Percentiles rank a stretch among this genome's conserved stretches.
Evolutionary conservation across 139 green algal species (phyloP).

Genomic region (Asterochloris sp.): DNA sequence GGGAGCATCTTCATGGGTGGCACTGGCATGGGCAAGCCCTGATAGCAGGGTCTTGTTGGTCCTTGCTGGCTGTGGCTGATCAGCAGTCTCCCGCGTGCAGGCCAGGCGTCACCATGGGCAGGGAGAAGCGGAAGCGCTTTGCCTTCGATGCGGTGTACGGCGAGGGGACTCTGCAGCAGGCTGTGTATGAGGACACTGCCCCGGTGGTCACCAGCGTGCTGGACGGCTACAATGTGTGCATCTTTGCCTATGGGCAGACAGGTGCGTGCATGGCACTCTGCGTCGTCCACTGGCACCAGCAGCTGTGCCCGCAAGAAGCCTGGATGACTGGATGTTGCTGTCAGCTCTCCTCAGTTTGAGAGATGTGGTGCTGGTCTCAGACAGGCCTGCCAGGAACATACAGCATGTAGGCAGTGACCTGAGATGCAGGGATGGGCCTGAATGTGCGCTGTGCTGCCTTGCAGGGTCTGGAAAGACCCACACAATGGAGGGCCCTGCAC

Average conservation of each 20-base stretch:
- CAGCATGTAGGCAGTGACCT: not conserved
- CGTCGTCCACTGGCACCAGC: no score
- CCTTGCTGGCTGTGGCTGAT: not conserved
- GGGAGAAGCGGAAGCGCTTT: constrained; percentile 36
- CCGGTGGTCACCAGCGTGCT: constrained; percentile 51
- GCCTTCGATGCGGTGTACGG: constrained; percentile 65
- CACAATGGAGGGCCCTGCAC: constrained; percentile 26
- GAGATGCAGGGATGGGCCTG: not conserved
- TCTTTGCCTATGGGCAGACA: constrained; percentile 27
- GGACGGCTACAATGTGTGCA: constrained; percentile 53
- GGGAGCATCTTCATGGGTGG: no score
- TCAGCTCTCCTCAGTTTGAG: no score
- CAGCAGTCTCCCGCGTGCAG: not conserved
- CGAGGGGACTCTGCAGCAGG: constrained; percentile 41
- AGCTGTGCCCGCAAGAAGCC: no score
- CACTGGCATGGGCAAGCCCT: no score
- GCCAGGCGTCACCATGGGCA: not conserved
- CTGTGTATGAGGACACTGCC: constrained; percentile 51
- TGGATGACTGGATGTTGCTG: no score
- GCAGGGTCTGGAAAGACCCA: constrained; percentile 23
- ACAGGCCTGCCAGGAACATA: not conserved
- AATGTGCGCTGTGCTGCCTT: not conserved
- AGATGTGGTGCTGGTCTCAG: no score
- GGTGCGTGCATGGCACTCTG: not conserved
- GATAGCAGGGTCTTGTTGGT: no score